Percentiles rank a stretch among this genome's conserved stretches.
Conservation (phyloP, 2,329 filamentous ascomycete species). For the Trichoderma endophyticum region DNA sequence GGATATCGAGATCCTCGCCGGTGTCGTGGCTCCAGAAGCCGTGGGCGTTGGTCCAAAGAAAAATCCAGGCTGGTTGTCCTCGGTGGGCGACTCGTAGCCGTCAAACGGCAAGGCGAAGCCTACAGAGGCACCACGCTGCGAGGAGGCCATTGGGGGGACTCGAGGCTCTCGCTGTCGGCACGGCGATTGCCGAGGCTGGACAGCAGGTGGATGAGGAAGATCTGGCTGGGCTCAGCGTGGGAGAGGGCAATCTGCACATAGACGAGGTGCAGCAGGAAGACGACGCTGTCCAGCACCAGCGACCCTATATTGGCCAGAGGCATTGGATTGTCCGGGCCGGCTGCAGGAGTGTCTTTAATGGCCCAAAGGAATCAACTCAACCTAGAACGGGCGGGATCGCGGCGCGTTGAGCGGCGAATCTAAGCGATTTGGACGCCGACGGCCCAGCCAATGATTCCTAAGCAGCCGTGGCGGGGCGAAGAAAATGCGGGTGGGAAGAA, state of each 20-base stretch:
- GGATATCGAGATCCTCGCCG: neutral
- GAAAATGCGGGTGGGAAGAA: neutral
- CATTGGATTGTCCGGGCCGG: constrained; percentile 34
- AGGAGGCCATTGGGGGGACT: constrained; percentile 38
- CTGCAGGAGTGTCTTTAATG: neutral
- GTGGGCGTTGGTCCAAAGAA: constrained; percentile 25
- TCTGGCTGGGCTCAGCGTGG: constrained; percentile 45
- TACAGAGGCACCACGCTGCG: constrained; percentile 20
- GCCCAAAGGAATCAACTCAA: neutral
- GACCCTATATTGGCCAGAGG: constrained; percentile 51
- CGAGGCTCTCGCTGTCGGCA: constrained; percentile 50
- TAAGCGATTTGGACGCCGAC: neutral
- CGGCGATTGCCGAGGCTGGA: constrained; percentile 46
- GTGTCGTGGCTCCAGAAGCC: constrained; percentile 8
- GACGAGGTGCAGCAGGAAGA: constrained; percentile 52
- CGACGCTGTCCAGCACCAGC: constrained; percentile 49
- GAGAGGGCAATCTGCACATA: constrained; percentile 52
- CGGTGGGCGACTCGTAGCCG: constrained; percentile 40
- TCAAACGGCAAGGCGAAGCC: constrained; percentile 1
- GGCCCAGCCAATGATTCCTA: neutral
- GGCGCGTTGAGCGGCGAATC: neutral
- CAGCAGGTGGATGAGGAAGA: constrained; percentile 47
- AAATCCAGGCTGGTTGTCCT: constrained; percentile 32
- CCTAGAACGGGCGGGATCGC: neutral
- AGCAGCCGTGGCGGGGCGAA: neutral